A percentile compares a stretch with the other conserved stretches of the same genome.
Conservation (phyloP, 2,329 filamentous ascomycete species). For the Eutypa lata region DNA sequence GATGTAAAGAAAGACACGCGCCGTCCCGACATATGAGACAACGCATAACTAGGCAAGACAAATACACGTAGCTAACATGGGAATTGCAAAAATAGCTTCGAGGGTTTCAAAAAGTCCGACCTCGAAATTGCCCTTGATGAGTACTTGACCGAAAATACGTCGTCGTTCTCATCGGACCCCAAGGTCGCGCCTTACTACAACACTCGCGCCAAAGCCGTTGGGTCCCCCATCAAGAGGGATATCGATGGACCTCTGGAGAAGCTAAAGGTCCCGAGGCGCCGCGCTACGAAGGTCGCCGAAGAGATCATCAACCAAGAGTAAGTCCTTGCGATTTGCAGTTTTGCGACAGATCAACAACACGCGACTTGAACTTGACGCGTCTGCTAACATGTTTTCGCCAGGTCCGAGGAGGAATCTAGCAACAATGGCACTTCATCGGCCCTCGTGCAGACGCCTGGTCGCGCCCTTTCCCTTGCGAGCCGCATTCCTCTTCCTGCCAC, state of each 20-base stretch:
- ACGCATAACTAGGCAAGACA: background rate
- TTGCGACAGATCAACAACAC: conserved; percentile 69
- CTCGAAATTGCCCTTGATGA: conserved; percentile 73
- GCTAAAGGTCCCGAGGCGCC: conserved; percentile 23
- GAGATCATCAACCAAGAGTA: conserved; percentile 71
- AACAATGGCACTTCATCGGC: conserved; percentile 40
- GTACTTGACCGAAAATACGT: conserved; percentile 66
- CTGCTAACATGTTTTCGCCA: conserved; percentile 52
- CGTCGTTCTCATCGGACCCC: conserved; percentile 60
- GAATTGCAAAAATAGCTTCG: conserved; percentile 49
- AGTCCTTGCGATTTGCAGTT: conserved; percentile 61
- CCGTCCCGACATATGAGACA: conserved; percentile 11
- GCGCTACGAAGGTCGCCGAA: conserved; percentile 40
- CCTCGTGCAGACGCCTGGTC: conserved; percentile 47
- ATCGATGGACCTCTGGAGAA: conserved; percentile 20
- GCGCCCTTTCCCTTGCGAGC: conserved; percentile 50
- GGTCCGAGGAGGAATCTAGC: conserved; percentile 28
- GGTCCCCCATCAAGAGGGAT: conserved; percentile 47
- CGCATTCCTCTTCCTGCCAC: conserved; percentile 76
- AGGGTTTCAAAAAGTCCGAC: conserved; percentile 72
- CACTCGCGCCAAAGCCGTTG: conserved; percentile 55
- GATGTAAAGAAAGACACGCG: conserved; percentile 8
- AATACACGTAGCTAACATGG: conserved; percentile 19
- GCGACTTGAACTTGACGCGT: conserved; percentile 48
- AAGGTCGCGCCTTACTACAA: conserved; percentile 74